Conservation (phyloP, 2,329 filamentous ascomycete genomes). For the Aureobasidium sp. region DNA sequence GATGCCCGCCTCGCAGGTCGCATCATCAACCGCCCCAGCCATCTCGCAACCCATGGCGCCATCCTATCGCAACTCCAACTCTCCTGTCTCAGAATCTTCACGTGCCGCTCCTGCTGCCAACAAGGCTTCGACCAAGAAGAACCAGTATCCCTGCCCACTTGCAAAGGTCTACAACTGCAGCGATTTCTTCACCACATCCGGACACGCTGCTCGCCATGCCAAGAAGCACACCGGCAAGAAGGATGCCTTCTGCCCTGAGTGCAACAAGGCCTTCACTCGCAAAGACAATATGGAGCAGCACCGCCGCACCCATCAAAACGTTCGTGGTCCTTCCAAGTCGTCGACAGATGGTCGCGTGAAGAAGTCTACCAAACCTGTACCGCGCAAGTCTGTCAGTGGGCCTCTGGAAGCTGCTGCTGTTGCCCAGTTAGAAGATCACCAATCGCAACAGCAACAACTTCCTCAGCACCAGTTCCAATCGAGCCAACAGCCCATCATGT, state of each 20-base stretch:
- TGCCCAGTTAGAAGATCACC: conserved; percentile 27
- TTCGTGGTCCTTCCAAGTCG: conserved; percentile 37
- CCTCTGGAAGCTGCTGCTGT: conserved; percentile 29
- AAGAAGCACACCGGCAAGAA: conserved; percentile 81
- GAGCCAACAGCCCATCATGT: conserved; percentile 19
- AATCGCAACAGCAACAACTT: conserved; percentile 20
- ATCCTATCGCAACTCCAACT: conserved; percentile 36
- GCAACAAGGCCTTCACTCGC: conserved; percentile 73
- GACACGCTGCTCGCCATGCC: conserved; percentile 76
- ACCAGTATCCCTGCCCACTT: conserved; percentile 67
- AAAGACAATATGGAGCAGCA: conserved; percentile 88
- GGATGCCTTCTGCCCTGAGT: conserved; percentile 62
- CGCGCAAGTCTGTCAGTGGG: conserved; percentile 27
- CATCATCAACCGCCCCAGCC: conserved; percentile 16
- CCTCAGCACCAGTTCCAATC: conserved; percentile 20
- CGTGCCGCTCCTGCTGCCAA: conserved; percentile 36
- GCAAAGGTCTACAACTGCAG: conserved; percentile 64
- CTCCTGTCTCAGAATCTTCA: conserved; percentile 43
- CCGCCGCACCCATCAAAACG: conserved; percentile 63
- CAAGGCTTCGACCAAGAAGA: conserved; percentile 48
- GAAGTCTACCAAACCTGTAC: conserved; percentile 34
- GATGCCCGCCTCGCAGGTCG: conserved; percentile 22
- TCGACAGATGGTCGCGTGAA: conserved; percentile 39
- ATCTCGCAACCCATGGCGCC: conserved; percentile 17
- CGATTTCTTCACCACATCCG: conserved; percentile 77